Evolutionary conservation across 805 yeast species (phyloP), one percentile per base, ranked within the genome.

Genomic region (Pichia phayaonensis): DNA sequence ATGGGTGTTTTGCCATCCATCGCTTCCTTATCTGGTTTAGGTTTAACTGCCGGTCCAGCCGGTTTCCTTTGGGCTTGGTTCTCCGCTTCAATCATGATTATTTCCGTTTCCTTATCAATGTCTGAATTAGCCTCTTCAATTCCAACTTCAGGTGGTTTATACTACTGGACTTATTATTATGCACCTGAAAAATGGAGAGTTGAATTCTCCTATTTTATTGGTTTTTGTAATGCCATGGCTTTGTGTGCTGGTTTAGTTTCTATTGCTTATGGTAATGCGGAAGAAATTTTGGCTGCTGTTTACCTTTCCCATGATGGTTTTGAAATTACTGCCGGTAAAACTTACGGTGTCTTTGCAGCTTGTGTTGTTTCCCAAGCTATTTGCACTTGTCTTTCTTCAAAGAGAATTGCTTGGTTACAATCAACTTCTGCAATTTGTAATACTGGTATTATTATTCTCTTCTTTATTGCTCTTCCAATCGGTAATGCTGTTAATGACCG

Each of bases 91-190:
- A 52, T 71, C 12, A 79, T 81, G 57, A 80, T 84, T 50, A 60
- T 82, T 49, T 60, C 72, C 11, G 74, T 81, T n/a, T 89, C 88
- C 18, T 54, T 76, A 8, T 72, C 84, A 18, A 77, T 85, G 81
- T 72, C 86, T 7, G 84, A 83, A 58, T 64, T 83, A 54, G 86
- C 84, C 1, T 75, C 83, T 38, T 77, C 89, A 1, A 76, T 81
- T 56, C 90, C 92, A 26, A 84, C 90, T 1, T 77, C 85, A 21
- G 90, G 90, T 49, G 90, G 90, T 10, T 67, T 84, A 40, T 85
- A 82, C 61, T 80, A 77, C 64, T 81, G 85, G 82, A 79, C 86
- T 1, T 80, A 73, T 63, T 74, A 80, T 61, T 83, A 80, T 61
- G 80, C 89, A 24, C 90, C 88, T 2, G 75, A 71, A 45, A 56